Percentiles rank a stretch among this genome's conserved stretches.
Conservation (phyloP, 2,329 filamentous ascomycete genomes). For the Penicillium aurantiogriseum region DNA sequence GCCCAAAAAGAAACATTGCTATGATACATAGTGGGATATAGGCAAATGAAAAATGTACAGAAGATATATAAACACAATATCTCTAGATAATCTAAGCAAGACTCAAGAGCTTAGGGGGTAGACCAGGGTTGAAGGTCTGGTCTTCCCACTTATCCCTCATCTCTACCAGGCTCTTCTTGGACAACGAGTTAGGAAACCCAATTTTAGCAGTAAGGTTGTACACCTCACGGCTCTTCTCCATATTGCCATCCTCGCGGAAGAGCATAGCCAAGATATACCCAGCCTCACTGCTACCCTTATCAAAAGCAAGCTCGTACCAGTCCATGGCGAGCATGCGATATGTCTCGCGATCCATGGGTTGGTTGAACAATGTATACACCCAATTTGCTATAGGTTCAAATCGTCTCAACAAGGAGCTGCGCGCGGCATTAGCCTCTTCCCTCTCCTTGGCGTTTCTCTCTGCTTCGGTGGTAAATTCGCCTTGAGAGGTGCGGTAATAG, state of each 20-base stretch:
- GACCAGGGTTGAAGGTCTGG: constrained; percentile 1
- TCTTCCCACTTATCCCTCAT: constrained; percentile 27
- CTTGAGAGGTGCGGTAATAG: constrained; percentile 36
- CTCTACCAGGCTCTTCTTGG: constrained; percentile 7
- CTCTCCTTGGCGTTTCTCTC: constrained; percentile 5
- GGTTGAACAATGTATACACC: constrained; percentile 11
- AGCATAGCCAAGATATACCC: constrained; percentile 32
- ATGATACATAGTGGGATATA: background rate
- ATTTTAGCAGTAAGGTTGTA: constrained; percentile 14
- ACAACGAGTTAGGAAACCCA: constrained; percentile 9
- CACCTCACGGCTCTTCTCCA: constrained; percentile 13
- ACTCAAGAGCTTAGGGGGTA: background rate
- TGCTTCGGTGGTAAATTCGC: constrained; percentile 25
- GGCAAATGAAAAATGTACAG: background rate
- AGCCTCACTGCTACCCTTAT: constrained; percentile 20
- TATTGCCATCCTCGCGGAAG: constrained; percentile 26
- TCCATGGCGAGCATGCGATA: constrained; percentile 33
- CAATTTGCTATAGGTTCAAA: background rate
- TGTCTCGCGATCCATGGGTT: constrained; percentile 18
- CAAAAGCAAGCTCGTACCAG: constrained; percentile 36
- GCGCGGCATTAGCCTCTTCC: background rate
- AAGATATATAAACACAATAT: background rate
- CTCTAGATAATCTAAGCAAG: background rate
- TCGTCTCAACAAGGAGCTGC: background rate
- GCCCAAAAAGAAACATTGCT: background rate